phyloP scores from a whole-genome alignment of 2,329 filamentous ascomycete genomes.

The Colletotrichum euphorbiae region DNA sequence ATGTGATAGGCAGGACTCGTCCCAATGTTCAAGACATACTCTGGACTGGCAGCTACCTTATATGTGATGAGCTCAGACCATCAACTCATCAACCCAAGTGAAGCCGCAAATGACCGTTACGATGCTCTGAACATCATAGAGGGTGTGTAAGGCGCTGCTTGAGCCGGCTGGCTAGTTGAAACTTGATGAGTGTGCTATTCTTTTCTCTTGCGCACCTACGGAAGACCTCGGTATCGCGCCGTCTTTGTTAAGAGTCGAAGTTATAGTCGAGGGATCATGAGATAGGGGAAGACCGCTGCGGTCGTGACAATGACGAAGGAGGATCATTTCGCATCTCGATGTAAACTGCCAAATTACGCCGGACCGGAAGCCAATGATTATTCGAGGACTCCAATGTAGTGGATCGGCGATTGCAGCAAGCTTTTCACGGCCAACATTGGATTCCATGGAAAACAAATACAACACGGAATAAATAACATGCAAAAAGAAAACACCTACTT shows the following conservation, averaged over 20 bases:
- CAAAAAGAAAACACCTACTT: neutral
- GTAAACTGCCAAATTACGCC: neutral
- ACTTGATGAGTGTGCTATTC: neutral
- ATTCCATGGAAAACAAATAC: neutral
- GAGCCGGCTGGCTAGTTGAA: neutral
- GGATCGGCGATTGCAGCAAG: conserved; percentile 1
- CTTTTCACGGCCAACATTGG: conserved; percentile 11
- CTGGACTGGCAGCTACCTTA: conserved; percentile 2
- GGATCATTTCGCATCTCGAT: conserved; percentile 5
- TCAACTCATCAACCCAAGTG: neutral
- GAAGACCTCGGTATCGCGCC: neutral
- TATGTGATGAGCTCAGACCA: neutral
- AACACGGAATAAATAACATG: neutral
- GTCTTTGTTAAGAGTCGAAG: neutral
- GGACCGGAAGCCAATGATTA: neutral
- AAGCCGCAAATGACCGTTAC: neutral
- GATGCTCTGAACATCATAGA: neutral
- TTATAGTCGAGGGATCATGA: neutral
- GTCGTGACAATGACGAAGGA: neutral
- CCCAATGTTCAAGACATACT: neutral
- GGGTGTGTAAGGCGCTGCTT: neutral
- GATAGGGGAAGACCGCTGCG: neutral
- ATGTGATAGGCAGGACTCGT: conserved; percentile 14
- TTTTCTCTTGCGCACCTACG: neutral
- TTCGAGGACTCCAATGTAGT: neutral